Evolutionary conservation across 2,329 filamentous ascomycete species (phyloP), one percentile per base, ranked within the genome.

Genomic region (Lasiodiplodia sp.): DNA sequence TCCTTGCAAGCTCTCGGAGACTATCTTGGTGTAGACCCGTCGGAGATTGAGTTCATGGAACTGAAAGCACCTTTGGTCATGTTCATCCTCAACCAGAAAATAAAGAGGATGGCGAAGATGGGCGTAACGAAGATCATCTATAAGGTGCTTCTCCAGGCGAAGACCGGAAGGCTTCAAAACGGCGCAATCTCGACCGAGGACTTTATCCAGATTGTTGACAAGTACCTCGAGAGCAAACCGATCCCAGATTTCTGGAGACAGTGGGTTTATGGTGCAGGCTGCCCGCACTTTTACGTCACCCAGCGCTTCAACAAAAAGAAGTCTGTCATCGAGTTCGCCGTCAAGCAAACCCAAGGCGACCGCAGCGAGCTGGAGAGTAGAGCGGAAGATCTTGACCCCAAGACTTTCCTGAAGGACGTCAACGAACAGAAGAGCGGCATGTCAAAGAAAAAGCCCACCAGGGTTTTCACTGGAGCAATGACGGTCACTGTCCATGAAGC

Each of bases 301-400:
- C 94, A 97, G 72, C 88, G 91, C 21, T 99, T 99, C 82, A 99
- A 99, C 78, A 98, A 98, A 83, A 99, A 99, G 83, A 92, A 96
- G 73, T 86, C 98, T 4, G 94, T 95, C 34, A 93, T 99, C 1
- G 94, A 98, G 79, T 92, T 99, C 85, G 91, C 89, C 11, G 92
- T 99, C 71, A 88, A 87, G 63, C 96, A 99, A 79, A 87, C 88
- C 0, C 93, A 91, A 76, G 53, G 52, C 11, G 63, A 69, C 10
- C 49, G 49, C 21, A 66, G 62, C 23, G 82, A 67, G 8, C 75
- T 74, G 37, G 72, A 72, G 23, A 75, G 77, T 25, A 71, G 74
- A n/a, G 73, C 72, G 12, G 70, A 72, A 2, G 72, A 79, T 16
- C 83, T 97, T 16, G 87, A 90, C 23, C 91, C 91, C 70, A 84